Conservation (phyloP, 345 rosid genomes). For the Noccaea bulbosa region DNA sequence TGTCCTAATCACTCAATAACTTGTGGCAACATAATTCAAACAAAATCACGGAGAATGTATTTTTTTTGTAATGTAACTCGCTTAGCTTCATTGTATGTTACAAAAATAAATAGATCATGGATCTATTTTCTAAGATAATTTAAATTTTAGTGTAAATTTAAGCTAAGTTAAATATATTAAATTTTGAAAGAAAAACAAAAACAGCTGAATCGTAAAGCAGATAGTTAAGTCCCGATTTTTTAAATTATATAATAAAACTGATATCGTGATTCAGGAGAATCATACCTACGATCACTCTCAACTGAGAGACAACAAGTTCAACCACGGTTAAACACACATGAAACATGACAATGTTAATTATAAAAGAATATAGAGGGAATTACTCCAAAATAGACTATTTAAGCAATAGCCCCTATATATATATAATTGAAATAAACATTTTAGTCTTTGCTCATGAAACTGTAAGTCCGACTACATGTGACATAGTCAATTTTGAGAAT, state of each 20-base stretch:
- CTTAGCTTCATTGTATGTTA: not conserved
- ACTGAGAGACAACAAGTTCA: not conserved
- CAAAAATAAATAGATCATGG: not conserved
- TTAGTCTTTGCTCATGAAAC: not conserved
- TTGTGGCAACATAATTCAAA: constrained; percentile 13
- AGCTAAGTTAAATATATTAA: not conserved
- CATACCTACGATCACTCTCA: not conserved
- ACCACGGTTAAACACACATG: not conserved
- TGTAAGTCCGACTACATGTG: not conserved
- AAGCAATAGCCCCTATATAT: too few relatives aligned
- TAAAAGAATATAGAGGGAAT: too few relatives aligned
- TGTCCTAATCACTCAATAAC: constrained; percentile 35
- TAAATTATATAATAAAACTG: not conserved
- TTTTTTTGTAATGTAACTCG: not conserved
- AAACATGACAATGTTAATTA: not conserved
- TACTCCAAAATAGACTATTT: too few relatives aligned
- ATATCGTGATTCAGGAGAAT: constrained; percentile 17
- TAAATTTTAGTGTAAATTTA: not conserved
- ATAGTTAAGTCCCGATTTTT: not conserved
- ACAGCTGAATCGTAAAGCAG: not conserved
- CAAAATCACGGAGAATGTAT: constrained; percentile 2
- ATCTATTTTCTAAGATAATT: not conserved
- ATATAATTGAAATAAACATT: too few relatives aligned
- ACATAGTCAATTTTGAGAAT: not conserved
- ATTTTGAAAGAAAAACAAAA: not conserved